A percentile compares a stretch with the other conserved stretches of the same genome.
phyloP scores from a whole-genome alignment of 768 basidiomycete species.

The Rhodotorula graminis region DNA sequence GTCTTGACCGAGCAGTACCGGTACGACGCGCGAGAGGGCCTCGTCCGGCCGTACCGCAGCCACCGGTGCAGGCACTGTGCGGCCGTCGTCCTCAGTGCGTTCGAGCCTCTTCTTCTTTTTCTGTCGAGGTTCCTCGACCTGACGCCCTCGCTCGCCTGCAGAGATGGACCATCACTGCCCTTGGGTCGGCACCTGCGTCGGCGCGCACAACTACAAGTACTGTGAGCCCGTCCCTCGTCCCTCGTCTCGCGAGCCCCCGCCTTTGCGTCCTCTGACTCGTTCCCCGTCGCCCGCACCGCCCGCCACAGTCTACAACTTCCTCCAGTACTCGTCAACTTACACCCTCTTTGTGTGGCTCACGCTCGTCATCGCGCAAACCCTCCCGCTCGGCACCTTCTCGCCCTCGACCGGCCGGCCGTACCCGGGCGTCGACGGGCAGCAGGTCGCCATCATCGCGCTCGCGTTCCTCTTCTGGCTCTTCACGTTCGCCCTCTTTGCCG shows the following conservation, averaged over 20 bases:
- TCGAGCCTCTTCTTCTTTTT: neutral
- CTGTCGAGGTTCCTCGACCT: neutral
- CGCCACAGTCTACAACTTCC: constrained; percentile 39
- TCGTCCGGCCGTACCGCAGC: constrained; percentile 31
- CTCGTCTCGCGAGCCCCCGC: too few species aligned
- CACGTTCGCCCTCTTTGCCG: constrained; percentile 21
- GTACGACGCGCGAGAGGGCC: constrained; percentile 30
- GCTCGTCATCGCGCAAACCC: constrained; percentile 34
- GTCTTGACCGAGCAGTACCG: constrained; percentile 30
- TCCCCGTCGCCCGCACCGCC: too few species aligned
- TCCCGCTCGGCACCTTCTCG: constrained; percentile 18
- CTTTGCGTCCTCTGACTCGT: too few species aligned
- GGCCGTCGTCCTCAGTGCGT: constrained; percentile 28
- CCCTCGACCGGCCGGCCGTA: constrained; percentile 1
- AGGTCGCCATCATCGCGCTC: constrained; percentile 31
- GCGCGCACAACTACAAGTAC: constrained; percentile 40
- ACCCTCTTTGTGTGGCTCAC: constrained; percentile 32
- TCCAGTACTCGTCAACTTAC: constrained; percentile 32
- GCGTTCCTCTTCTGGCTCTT: constrained; percentile 35
- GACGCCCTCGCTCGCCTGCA: neutral
- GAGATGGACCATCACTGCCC: constrained; percentile 40
- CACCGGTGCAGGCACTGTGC: constrained; percentile 37
- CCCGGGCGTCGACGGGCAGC: constrained; percentile 32
- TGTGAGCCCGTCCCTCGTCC: constrained; percentile 1
- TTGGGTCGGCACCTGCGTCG: constrained; percentile 31